These are phyloP conservation scores for Skeletonema menzelii DNA, from an alignment of 108 stramenopile species.

Conservation along the genomic window DNA sequence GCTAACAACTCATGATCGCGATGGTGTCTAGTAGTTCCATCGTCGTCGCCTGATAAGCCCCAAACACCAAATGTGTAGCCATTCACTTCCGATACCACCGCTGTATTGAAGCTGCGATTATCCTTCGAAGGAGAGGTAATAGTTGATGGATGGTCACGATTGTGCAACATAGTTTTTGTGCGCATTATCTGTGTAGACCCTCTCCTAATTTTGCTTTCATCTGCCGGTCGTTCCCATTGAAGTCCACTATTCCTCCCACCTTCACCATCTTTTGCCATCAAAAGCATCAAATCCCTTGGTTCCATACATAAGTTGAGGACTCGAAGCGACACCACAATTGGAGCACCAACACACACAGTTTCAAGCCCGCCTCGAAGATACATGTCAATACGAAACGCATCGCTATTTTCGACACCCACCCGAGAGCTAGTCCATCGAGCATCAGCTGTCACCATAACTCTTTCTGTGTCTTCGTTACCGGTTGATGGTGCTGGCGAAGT, in stretches of 20 bases:
- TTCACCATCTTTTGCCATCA: conserved; percentile 73
- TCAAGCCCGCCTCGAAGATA: conserved; percentile 31
- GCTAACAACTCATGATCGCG: conserved; percentile 76
- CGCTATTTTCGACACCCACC: conserved; percentile 72
- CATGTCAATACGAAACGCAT: conserved; percentile 79
- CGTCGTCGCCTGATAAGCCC: conserved; percentile 71
- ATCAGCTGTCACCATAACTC: conserved; percentile 66
- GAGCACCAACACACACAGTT: conserved; percentile 65
- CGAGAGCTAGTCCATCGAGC: conserved; percentile 75
- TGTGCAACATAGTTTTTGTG: conserved; percentile 16
- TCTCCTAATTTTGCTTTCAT: conserved; percentile 3
- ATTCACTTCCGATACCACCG: conserved; percentile 71
- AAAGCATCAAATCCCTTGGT: conserved; percentile 69
- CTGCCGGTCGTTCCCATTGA: conserved; percentile 21
- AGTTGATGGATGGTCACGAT: conserved; percentile 2
- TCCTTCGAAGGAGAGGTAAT: conserved; percentile 3
- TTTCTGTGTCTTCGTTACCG: conserved; percentile 6
- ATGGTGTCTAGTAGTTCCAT: conserved; percentile 65
- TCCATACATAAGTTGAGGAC: conserved; percentile 78
- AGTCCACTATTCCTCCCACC: conserved; percentile 21
- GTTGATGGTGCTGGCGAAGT: neutral
- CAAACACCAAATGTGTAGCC: conserved; percentile 82
- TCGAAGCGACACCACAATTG: conserved; percentile 59
- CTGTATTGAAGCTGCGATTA: conserved; percentile 58
- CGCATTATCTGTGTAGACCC: neutral